Evolutionary conservation across 78 protist genomes (phyloP).

Genomic region (Tieghemostelium lacteum): DNA sequence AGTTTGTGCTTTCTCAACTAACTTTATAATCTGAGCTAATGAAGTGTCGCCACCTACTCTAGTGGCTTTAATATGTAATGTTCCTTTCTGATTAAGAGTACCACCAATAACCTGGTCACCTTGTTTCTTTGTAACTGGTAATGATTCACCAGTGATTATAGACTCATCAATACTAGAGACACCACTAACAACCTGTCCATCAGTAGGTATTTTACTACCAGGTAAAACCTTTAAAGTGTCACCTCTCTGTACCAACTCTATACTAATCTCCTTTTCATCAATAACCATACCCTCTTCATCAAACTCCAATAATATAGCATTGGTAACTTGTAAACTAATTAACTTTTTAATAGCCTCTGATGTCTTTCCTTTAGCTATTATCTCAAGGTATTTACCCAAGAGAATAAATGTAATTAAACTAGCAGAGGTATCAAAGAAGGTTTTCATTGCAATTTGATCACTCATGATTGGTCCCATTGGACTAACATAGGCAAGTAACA

Average conservation of each 20-base stretch:
- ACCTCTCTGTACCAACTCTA: constrained; percentile 82
- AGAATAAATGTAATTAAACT: constrained; percentile 91
- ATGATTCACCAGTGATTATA: constrained; percentile 96
- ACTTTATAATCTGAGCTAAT: constrained; percentile 87
- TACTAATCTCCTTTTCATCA: constrained; percentile 69
- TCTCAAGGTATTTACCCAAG: constrained; percentile 93
- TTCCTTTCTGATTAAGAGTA: constrained; percentile 87
- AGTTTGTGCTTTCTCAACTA: constrained; percentile 96
- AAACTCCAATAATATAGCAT: constrained; percentile 53
- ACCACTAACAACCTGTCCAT: constrained; percentile 86
- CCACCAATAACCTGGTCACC: constrained; percentile 95
- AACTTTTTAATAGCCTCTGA: constrained; percentile 85
- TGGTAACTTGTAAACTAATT: constrained; percentile 76
- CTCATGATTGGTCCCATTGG: neutral
- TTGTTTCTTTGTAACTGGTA: constrained; percentile 83
- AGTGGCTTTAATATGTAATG: constrained; percentile 75
- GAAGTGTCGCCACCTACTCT: constrained; percentile 89
- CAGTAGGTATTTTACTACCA: constrained; percentile 85
- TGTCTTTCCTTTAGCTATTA: constrained; percentile 92
- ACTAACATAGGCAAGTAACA: constrained; percentile 21
- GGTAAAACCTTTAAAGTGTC: constrained; percentile 90
- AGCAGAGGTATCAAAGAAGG: constrained; percentile 82
- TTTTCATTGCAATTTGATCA: constrained; percentile 19
- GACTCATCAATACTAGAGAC: constrained; percentile 89
- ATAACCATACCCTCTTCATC: constrained; percentile 19